Base-by-base conservation (phyloP, 2,329 filamentous ascomycete genomes). In the Colletotrichum cereale region DNA sequence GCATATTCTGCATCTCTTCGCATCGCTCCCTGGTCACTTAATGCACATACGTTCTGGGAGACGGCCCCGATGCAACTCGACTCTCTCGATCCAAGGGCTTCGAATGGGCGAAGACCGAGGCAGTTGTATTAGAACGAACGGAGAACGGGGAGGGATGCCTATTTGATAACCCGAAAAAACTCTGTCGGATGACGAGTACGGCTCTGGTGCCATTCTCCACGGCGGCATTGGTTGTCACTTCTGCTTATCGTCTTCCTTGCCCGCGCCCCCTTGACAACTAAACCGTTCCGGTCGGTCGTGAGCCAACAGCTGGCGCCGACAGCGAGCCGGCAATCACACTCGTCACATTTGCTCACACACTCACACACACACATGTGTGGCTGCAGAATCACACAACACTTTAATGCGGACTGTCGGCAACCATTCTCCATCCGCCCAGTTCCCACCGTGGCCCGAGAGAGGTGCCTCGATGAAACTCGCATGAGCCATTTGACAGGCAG, bases 391-490 rank as follows among this genome's bases (percentile, higher is more conserved):
- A 47, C 50, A 40, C 24, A 53, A 40, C 29, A 64, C n/a, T 58
- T 63, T 48, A 58, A 68, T 63, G 68, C 65, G 31, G 58, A 44
- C 44, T 47, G 26, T 48, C 58, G 38, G 58, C 68, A 55, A n/a
- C 52, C 65, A 71, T 63, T 71, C 44, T n/a, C 52, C 58, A 58
- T 55, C 14, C 52, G 44, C 36, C 29, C 65, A 47, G 42, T 58
- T 68, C 50, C 57, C 53, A 68, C 40, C 44, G 40, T 57, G 62
- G 62, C 63, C 67, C 38, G 21, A 48, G 58, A 63, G 58, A 62
- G 42, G 65, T 29, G 36, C 62, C 52, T 21, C 38, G 52, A 71
- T 71, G 68, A 71, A 71, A 71, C 68, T 63, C 44, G 68, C 57
- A 58, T 68, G 26, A 71, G 68, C 64, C 42, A 53, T 48, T 57